Conservation (phyloP, 164 flowering plant species). For the Vitis vinifera region DNA sequence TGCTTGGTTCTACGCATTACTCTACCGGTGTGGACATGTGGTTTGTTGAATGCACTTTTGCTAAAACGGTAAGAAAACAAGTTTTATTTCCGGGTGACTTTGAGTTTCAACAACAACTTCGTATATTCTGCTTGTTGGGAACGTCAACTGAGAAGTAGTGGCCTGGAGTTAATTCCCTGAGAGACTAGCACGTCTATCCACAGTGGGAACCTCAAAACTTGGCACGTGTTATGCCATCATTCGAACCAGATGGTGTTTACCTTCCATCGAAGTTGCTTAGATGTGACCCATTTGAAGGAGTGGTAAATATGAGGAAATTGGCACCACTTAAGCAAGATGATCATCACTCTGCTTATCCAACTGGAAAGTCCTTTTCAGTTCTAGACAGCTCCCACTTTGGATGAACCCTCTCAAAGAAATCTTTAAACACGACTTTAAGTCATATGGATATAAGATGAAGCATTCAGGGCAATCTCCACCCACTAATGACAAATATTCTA, state of each 20-base stretch:
- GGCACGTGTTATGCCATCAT: constrained; percentile 73
- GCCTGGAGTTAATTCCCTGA: constrained; percentile 84
- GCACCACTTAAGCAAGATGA: constrained; percentile 80
- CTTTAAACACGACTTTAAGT: constrained; percentile 89
- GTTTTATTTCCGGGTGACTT: constrained; percentile 97
- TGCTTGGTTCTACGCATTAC: constrained; percentile 87
- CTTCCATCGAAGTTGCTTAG: constrained; percentile 42
- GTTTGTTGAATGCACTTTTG: constrained; percentile 96
- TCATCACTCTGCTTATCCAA: constrained; percentile 34
- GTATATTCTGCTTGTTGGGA: constrained; percentile 55
- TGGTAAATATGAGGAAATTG: constrained; percentile 81
- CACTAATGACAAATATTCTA: constrained; percentile 73
- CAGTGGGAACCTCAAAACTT: constrained; percentile 89
- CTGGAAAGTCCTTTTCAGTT: constrained; percentile 57
- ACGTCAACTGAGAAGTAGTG: constrained; percentile 83
- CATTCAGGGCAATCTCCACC: constrained; percentile 63
- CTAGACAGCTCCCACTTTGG: constrained; percentile 87
- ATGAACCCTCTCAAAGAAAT: constrained; percentile 74
- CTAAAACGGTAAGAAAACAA: constrained; percentile 89
- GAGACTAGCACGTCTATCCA: constrained; percentile 95
- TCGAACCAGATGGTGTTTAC: constrained; percentile 80
- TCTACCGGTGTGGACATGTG: constrained; percentile 95
- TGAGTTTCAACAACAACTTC: constrained; percentile 93
- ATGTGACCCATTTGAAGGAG: constrained; percentile 53
- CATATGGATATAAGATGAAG: constrained; percentile 89